These are phyloP conservation scores for Ophiostoma quercus DNA, from an alignment of 2,329 filamentous ascomycete genomes.

Conservation along the genomic window DNA sequence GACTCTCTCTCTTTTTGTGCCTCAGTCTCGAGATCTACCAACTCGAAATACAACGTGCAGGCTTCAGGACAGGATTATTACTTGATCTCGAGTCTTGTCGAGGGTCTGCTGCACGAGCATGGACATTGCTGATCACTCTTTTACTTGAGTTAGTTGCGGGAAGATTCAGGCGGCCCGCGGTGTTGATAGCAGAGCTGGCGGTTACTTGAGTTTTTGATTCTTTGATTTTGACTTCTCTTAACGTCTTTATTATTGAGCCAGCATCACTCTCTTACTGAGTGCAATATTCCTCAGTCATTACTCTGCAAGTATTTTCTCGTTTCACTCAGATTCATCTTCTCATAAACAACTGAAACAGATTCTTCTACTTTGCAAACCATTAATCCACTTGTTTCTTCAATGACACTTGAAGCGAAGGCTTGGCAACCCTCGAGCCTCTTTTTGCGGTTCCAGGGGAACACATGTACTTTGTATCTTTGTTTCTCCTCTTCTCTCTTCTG, in stretches of 20 bases:
- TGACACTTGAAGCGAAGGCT: slow-evolving; percentile 9
- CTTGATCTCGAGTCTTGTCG: slow-evolving; percentile 2
- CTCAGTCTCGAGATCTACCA: background rate
- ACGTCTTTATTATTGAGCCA: no score
- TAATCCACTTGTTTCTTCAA: background rate
- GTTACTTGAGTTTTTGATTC: background rate
- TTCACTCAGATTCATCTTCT: no score
- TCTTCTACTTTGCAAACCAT: background rate
- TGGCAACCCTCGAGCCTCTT: slow-evolving; percentile 12
- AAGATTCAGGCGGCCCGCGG: background rate
- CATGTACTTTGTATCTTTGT: background rate
- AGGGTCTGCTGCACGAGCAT: background rate
- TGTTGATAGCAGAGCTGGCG: background rate
- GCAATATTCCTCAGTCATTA: no score
- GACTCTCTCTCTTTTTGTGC: background rate
- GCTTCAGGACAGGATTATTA: background rate
- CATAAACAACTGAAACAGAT: no score
- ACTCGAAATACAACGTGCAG: background rate
- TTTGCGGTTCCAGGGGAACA: slow-evolving; percentile 1
- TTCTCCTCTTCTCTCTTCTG: background rate
- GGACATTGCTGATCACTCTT: background rate
- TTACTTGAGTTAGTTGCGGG: background rate
- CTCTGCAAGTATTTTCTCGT: no score
- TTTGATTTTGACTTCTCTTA: no score
- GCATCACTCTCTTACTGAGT: no score